Conservation (phyloP, 257 asterid genomes). For the Solanum clarkiae region DNA sequence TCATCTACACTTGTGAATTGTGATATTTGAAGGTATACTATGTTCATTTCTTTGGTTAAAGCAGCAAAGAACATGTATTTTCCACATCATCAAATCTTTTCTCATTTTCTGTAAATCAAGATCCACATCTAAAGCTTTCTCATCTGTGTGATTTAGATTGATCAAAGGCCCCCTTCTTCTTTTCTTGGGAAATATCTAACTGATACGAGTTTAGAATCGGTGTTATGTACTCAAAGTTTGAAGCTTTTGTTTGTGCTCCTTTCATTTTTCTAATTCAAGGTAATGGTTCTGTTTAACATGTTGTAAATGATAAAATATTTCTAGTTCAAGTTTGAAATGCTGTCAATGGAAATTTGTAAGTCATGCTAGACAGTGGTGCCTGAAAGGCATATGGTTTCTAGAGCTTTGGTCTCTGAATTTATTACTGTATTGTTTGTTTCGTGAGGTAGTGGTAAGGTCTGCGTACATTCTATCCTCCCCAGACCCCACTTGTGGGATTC, state of each 20-base stretch:
- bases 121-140: background rate
- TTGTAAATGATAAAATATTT: background rate
- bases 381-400: background rate
- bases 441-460: too few species aligned
- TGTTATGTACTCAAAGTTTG: background rate
- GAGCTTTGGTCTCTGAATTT: background rate
- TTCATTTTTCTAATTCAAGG: background rate
- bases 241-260: background rate
- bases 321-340: background rate
- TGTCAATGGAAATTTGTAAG: background rate
- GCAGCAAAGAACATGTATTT: background rate
- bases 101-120: background rate
- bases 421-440: background rate
- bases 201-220: background rate
- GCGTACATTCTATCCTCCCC: too few species aligned
- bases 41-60: background rate
- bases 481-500: too few species aligned
- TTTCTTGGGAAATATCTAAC: background rate
- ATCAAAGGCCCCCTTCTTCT: background rate
- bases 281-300: background rate
- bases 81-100: background rate
- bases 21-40: background rate
- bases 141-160: background rate
- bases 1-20: background rate
- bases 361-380: background rate